Evolutionary conservation across 2,329 filamentous ascomycete genomes (phyloP).

Genomic region (Davidsoniella virescens): DNA sequence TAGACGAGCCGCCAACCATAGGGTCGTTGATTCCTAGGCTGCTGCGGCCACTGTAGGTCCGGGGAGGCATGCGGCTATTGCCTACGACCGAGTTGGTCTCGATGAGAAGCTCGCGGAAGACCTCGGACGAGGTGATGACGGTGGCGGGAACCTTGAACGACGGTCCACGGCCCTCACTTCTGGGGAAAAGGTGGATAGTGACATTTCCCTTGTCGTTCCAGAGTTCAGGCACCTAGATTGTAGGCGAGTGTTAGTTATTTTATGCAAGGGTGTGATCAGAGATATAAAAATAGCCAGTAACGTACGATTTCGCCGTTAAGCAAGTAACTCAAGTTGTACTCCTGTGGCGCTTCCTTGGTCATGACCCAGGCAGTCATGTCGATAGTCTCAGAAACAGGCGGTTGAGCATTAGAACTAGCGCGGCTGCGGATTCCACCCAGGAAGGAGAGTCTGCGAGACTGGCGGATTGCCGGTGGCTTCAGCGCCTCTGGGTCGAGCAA

Average conservation of each 20-base stretch:
- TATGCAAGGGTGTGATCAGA: not conserved
- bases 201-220: slow-evolving; percentile 47
- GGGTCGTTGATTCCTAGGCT: slow-evolving; percentile 36
- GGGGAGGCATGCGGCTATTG: slow-evolving; percentile 19
- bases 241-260: not conserved
- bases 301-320: slow-evolving; percentile 38
- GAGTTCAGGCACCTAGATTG: slow-evolving; percentile 41
- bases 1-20: slow-evolving; percentile 20
- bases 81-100: slow-evolving; percentile 14
- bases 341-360: slow-evolving; percentile 30
- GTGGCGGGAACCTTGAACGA: slow-evolving; percentile 45
- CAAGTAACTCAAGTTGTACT: slow-evolving; percentile 39
- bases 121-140: slow-evolving; percentile 35
- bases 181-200: slow-evolving; percentile 40
- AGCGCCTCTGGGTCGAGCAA: slow-evolving; percentile 7
- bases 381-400: slow-evolving; percentile 14
- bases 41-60: slow-evolving; percentile 20
- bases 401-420: slow-evolving; percentile 1
- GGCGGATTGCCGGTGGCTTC: slow-evolving; percentile 2
- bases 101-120: slow-evolving; percentile 35
- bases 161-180: slow-evolving; percentile 31
- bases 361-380: slow-evolving; percentile 35
- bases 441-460: slow-evolving; percentile 10
- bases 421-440: slow-evolving; percentile 9
- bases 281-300: slow-evolving; percentile 4